Evolutionary conservation across 2,329 filamentous ascomycete species (phyloP), one percentile per base, ranked within the genome.

Genomic region (Orbilia javanica): DNA sequence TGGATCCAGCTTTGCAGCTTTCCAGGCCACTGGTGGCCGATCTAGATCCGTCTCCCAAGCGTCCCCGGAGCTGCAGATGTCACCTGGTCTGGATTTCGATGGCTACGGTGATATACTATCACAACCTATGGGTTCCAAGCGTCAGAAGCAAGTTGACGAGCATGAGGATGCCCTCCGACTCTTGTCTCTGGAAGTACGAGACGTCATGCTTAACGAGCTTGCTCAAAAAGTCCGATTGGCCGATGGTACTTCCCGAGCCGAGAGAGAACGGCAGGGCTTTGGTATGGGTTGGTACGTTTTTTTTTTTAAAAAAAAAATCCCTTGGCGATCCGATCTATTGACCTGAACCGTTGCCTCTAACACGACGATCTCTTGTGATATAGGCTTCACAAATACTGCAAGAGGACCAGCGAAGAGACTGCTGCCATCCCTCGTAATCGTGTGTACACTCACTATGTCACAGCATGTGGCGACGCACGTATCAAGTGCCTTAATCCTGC

Each of bases 401-500:
- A 81, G 78, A 80, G 81, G 50, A 81, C 80, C 27, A 72, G 79
- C 10, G 81, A 81, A 57, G 79, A 81, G 20, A 81, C 81, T 13
- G 80, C 81, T 66, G 82, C 96, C 4, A 95, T 98, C 0, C 94
- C 96, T 5, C 89, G 96, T 81, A 96, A 96, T 80, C 89, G 95
- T 75, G 96, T 99, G 1, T 99, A 98, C 84, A 93, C 94, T 77
- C 94, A 94, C 83, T 99, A 99, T 84, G 96, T 95, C 57, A 94
- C 93, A 27, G 90, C 93, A 79, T 99, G 96, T 84, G 94, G 93
- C 50, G 96, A 92, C 4, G 94, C 98, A 83, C 90, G 94, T 82
- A 96, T 98, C 44, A 96, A 96, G 0, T 94, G 97, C 8, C 86
- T 99, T 72, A 99, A 99, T 83, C 96, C 96, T 48, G 96, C 96